Evolutionary conservation across 176 grass and related monocot genomes (phyloP), one percentile per base, ranked within the genome.

Genomic region (Phoenix roebelenii): DNA sequence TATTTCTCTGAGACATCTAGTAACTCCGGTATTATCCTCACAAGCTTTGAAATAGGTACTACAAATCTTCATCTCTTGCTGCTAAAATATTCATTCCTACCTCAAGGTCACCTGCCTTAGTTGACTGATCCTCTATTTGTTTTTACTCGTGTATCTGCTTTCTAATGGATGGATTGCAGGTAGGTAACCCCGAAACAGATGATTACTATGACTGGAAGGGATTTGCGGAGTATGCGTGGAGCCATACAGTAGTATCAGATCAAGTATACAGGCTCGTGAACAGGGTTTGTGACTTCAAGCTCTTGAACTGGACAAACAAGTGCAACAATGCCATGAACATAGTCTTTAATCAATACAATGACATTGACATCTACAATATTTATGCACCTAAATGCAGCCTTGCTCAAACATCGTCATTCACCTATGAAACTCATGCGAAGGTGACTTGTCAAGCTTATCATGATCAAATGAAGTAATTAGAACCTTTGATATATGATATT

Each of bases 381-480:
- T 95, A 95, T 76, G 89, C 81, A 39, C 84, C 89, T 4, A 95
- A 82, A 23, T 95, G 89, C 60, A 83, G 76, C 75, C 81, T 94
- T 57, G 58, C 73, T 57, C 78, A 76, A 64, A 72, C 72, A 44
- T 58, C 82, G 15, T 70, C 72, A 49, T 19, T 18, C 4, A 12
- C 53, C 22, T 5, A 63, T 67, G 63, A 52, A 67, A 22, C 52
- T 14, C 4, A 48, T 72, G 61, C 23, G 9, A 63, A 35, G 28
- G 39, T 76, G 52, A 15, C 56, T 49, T 23, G 23, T 1, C 20
- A 14, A 44, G 10, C 9, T 12, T 44, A 14, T 44, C 35, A 44
- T 44, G 35, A 44, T 44, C 35, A 9, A 44, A 12, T 44, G 10
- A 44, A 44, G 35, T 12, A 14, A 44, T 44, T 44, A 44, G 7